Conservation (phyloP, 2,329 filamentous ascomycete genomes). For the Colletotrichum salicis region DNA sequence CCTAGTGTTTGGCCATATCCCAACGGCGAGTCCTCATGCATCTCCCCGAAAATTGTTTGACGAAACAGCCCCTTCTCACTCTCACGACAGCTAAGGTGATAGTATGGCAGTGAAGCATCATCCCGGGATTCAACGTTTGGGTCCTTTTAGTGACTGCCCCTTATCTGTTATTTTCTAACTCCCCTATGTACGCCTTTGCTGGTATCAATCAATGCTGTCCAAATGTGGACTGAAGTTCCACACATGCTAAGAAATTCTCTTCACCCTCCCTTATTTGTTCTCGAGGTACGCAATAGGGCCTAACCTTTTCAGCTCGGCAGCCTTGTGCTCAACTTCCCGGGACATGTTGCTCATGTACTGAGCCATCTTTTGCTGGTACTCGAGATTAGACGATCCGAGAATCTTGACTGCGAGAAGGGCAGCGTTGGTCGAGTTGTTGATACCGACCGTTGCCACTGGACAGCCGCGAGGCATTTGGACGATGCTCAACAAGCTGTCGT, state of each 20-base stretch:
- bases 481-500: conserved; percentile 77
- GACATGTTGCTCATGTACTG: conserved; percentile 72
- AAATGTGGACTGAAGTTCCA: conserved; percentile 10
- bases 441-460: conserved; percentile 80
- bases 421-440: conserved; percentile 84
- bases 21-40: not conserved
- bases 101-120: not conserved
- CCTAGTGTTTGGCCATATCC: not conserved
- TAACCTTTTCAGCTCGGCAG: conserved; percentile 62
- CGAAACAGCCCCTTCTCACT: not conserved
- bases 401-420: conserved; percentile 77
- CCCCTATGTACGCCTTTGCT: conserved; percentile 24
- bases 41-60: not conserved
- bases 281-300: conserved; percentile 67
- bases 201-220: conserved; percentile 33
- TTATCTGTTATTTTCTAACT: conserved; percentile 5
- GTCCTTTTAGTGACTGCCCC: not conserved
- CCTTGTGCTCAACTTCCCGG: conserved; percentile 72
- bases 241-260: conserved; percentile 9
- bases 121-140: not conserved
- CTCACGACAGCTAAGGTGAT: not conserved
- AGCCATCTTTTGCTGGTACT: conserved; percentile 67
- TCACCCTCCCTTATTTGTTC: conserved; percentile 39
- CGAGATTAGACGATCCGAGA: conserved; percentile 66
- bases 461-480: conserved; percentile 82